phyloP scores from a whole-genome alignment of 495 filamentous ascomycete genomes.

The Cercophora samala region DNA sequence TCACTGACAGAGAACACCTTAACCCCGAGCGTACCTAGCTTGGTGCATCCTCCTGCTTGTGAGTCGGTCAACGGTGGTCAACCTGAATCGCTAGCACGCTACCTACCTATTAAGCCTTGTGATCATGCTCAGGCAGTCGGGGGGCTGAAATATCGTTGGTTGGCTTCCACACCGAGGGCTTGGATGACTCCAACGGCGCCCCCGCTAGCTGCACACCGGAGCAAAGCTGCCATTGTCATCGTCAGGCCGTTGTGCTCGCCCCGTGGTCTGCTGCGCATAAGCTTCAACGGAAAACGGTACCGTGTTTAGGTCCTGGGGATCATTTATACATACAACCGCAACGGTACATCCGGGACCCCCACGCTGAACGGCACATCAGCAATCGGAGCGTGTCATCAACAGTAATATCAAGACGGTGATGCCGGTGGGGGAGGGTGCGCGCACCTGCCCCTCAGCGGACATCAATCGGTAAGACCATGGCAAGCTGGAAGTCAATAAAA shows the following conservation, averaged over 20 bases:
- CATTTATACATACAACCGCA: not conserved
- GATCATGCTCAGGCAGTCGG: constrained; percentile 4
- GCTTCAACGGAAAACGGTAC: not conserved
- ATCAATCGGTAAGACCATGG: not conserved
- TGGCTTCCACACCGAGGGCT: not conserved
- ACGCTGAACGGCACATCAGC: not conserved
- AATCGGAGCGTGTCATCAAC: no score
- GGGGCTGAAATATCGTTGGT: not conserved
- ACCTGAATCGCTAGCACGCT: constrained; percentile 1
- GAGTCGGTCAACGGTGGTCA: not conserved
- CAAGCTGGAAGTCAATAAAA: no score
- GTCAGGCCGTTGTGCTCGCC: not conserved
- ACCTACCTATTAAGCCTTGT: not conserved
- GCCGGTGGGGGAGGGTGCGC: not conserved
- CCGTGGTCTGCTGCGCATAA: no score
- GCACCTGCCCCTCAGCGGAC: not conserved
- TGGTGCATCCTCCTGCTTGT: not conserved
- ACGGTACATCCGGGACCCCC: not conserved
- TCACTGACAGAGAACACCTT: not conserved
- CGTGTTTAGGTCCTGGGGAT: no score
- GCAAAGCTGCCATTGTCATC: not conserved
- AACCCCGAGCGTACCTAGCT: not conserved
- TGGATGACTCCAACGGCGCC: constrained; percentile 1
- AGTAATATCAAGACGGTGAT: not conserved
- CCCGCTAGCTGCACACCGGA: constrained; percentile 12